phyloP scores from a whole-genome alignment of 2,329 filamentous ascomycete genomes.

The Atkinsonella texensis region DNA sequence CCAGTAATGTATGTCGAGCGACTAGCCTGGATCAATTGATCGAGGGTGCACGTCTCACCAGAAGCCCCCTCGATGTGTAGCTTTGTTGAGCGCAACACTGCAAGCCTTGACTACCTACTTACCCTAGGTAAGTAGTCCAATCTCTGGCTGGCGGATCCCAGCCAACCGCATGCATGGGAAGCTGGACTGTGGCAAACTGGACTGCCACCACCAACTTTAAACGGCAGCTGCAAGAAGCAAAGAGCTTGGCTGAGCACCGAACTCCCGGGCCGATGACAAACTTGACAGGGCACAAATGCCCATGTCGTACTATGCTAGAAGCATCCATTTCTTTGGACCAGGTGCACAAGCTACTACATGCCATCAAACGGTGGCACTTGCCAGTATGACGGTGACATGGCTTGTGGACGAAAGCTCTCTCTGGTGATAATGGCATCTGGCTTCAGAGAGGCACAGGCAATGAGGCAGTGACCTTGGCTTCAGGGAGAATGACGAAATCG shows the following conservation, averaged over 20 bases:
- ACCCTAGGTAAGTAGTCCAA: not conserved
- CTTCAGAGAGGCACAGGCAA: not conserved
- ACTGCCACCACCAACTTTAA: not conserved
- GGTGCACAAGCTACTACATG: not conserved
- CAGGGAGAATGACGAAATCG: not conserved
- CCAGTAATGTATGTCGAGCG: not conserved
- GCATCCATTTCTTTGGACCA: not conserved
- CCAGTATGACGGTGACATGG: not conserved
- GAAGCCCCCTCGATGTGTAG: not conserved
- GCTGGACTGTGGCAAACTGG: not conserved
- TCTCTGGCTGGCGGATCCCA: not conserved
- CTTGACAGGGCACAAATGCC: not conserved
- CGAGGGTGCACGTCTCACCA: not conserved
- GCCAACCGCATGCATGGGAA: not conserved
- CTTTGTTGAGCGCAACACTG: not conserved
- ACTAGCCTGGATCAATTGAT: not conserved
- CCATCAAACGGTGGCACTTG: not conserved
- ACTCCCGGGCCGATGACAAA: not conserved
- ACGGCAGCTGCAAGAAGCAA: conserved; percentile 1
- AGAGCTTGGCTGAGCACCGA: not conserved
- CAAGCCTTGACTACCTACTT: too few species aligned
- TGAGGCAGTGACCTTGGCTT: not conserved
- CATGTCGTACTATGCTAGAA: not conserved
- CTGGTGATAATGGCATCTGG: not conserved
- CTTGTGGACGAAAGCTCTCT: too few species aligned